Evolutionary conservation across 73 alveolate genomes (phyloP).

Genomic region (Tetrahymena malaccensis): DNA sequence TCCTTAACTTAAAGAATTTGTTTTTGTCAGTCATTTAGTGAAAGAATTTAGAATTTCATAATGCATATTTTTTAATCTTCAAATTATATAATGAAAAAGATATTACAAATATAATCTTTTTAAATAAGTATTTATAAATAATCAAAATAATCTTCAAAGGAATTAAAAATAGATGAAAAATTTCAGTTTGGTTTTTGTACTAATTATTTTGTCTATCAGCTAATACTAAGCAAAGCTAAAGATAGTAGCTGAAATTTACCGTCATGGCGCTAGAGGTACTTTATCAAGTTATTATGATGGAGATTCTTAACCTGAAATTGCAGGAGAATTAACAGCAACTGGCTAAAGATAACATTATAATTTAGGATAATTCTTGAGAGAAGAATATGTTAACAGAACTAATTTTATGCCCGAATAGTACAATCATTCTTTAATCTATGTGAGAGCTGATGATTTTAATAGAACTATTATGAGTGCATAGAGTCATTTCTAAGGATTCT

Average conservation of each 20-base stretch:
- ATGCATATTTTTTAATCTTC: no score
- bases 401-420: conserved; percentile 46
- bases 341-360: conserved; percentile 78
- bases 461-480: conserved; percentile 80
- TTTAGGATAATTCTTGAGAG: conserved; percentile 65
- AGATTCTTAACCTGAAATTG: background rate
- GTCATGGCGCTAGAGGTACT: conserved; percentile 30
- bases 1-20: no score
- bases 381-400: conserved; percentile 52
- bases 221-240: background rate
- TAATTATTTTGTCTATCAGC: background rate
- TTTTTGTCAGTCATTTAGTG: no score
- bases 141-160: background rate
- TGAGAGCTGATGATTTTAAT: conserved; percentile 56
- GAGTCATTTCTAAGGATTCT: conserved; percentile 78
- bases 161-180: background rate
- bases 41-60: no score
- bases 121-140: background rate
- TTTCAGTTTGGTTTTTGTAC: background rate
- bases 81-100: no score
- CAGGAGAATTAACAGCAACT: conserved; percentile 74
- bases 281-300: conserved; percentile 21
- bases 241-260: background rate
- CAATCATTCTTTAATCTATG: conserved; percentile 72
- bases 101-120: no score